Base-by-base conservation (phyloP, 23 red algal genomes). In the Gracilaria gracilis region DNA sequence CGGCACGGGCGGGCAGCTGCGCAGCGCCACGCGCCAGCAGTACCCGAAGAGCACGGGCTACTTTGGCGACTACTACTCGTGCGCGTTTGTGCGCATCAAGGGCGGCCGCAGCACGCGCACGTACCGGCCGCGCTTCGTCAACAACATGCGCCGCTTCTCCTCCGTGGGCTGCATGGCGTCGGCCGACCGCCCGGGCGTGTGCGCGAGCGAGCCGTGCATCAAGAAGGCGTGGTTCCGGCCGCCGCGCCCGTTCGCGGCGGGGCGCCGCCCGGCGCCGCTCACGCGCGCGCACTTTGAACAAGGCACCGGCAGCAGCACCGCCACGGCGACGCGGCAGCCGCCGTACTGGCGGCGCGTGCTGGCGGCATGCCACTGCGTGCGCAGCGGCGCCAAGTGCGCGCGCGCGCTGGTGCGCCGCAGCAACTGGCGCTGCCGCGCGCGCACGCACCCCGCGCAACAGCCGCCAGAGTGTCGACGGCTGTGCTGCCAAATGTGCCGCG, bases 51-150 rank as follows among this genome's bases (percentile, higher is more conserved):
- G 34, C 20, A 33, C 36, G 6, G 77, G 62, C 15, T 92, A 76
- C 55, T 92, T 84, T 75, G 78, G 32, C 9, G 79, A 84, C 67
- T 92, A 84, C 55, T 92, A 67, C 58, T 82, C 77, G 37, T 92
- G 89, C 77, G 32, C 89, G 32, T 83, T 83, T 76, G 89, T 92
- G 23, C 23, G 57, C 13, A 46, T 92, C 4, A n/a, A 67, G 8
- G 89, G 89, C 29, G 89, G 89, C 1, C 24, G 25, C 37, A 13
- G 31, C 24, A 61, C 59, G 5, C 17, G 25, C 4, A 7, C 20
- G 24, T 75, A 51, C 67, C 46, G 17, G 28, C 89, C 89, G 4
- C 61, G 46, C 40, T 92, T 92, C 75, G 24, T 75, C 48, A 92
- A 92, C 34, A 79, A 92, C 58, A 84, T 92, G 78, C 3, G 29